Conservation (phyloP, 1,284 basidiomycete species). For the Rhodotorula sp. region DNA sequence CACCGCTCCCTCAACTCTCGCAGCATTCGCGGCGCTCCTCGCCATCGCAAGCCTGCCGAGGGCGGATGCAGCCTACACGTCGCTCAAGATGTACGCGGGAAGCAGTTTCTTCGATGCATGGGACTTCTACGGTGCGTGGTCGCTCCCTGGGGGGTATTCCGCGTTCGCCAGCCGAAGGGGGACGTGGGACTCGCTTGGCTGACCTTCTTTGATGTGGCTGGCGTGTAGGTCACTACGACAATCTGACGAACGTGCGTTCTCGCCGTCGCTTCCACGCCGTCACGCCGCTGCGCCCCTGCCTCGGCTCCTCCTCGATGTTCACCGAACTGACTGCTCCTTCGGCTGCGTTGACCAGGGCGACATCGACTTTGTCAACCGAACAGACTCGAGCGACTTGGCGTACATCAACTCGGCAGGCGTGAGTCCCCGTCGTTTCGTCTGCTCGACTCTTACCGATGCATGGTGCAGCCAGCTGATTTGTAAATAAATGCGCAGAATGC, state of each 20-base stretch:
- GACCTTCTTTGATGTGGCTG: neutral
- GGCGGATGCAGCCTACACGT: slow-evolving; percentile 9
- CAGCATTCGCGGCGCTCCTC: neutral
- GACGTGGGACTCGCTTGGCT: neutral
- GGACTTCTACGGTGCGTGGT: slow-evolving; percentile 28
- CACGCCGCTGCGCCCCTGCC: neutral
- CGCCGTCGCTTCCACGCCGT: too few relatives aligned
- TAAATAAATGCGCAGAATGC: slow-evolving; percentile 11
- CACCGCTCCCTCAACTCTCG: neutral
- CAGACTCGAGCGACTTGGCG: slow-evolving; percentile 13
- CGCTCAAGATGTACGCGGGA: slow-evolving; percentile 16
- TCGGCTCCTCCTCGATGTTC: neutral
- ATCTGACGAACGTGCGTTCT: slow-evolving; percentile 22
- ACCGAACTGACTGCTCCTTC: neutral
- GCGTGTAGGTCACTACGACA: slow-evolving; percentile 31
- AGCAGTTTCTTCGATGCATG: slow-evolving; percentile 25
- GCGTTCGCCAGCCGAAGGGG: neutral
- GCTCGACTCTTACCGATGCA: too few relatives aligned
- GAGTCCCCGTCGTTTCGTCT: neutral
- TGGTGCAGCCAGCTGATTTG: neutral
- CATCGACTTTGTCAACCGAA: slow-evolving; percentile 30
- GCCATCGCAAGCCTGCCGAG: too few relatives aligned
- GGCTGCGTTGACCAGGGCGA: slow-evolving; percentile 12
- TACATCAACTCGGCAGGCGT: slow-evolving; percentile 32
- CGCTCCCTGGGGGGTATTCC: neutral